These are phyloP conservation scores for Chaetomium tenue DNA, from an alignment of 495 filamentous ascomycete species.

Conservation along the genomic window DNA sequence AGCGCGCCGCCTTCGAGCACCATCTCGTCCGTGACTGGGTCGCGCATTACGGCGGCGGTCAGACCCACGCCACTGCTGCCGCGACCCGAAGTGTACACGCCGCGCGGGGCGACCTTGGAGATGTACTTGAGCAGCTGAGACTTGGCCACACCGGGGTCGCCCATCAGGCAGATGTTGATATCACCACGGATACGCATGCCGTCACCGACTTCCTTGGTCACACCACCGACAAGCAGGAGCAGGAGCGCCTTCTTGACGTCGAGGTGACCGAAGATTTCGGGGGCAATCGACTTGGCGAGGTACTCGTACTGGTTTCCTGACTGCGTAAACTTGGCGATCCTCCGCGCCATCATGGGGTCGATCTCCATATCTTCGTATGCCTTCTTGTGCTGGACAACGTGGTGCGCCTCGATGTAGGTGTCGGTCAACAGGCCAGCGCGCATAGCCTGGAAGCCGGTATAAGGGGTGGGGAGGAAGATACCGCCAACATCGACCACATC, in stretches of 20 bases:
- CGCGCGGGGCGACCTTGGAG: constrained; percentile 93
- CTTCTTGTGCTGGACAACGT: constrained; percentile 94
- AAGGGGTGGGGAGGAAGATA: constrained; percentile 94
- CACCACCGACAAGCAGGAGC: constrained; percentile 90
- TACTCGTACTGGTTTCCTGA: constrained; percentile 93
- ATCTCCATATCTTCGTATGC: constrained; percentile 82
- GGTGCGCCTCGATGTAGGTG: constrained; percentile 93
- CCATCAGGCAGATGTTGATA: constrained; percentile 98
- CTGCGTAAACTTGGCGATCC: constrained; percentile 76
- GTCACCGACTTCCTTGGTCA: constrained; percentile 95
- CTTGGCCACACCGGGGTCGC: constrained; percentile 98
- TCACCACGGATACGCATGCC: constrained; percentile 98
- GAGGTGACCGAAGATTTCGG: constrained; percentile 93
- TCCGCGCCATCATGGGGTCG: constrained; percentile 69
- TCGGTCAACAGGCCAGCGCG: constrained; percentile 91
- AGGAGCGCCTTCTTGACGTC: constrained; percentile 98
- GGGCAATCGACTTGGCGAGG: constrained; percentile 90
- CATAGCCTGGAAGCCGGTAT: constrained; percentile 97
- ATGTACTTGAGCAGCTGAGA: constrained; percentile 98
- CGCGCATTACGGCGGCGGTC: constrained; percentile 96
- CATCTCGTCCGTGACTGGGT: constrained; percentile 98
- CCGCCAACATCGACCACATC: constrained; percentile 91
- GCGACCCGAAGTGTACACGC: constrained; percentile 96
- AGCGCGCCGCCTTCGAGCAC: constrained; percentile 94
- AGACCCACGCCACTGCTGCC: constrained; percentile 96